Evolutionary conservation across 768 basidiomycete genomes (phyloP).

Genomic region (Cystobasidium ongulense): DNA sequence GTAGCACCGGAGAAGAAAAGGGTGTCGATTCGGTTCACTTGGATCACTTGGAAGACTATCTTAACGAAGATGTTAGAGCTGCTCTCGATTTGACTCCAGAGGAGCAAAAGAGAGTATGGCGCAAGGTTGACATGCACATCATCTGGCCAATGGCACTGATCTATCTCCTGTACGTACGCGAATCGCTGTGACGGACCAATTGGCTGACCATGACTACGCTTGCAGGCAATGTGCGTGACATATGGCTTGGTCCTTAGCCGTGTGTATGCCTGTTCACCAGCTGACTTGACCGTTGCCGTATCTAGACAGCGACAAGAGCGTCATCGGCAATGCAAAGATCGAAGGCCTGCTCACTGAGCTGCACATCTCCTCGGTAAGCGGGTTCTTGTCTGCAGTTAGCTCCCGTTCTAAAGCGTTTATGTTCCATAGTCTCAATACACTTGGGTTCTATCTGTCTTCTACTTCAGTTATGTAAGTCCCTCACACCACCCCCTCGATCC

Average conservation of each 20-base stretch:
- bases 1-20: not conserved
- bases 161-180: not conserved
- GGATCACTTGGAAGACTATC: not conserved
- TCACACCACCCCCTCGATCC: not conserved
- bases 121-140: not conserved
- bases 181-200: not conserved
- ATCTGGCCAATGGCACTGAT: conserved; percentile 15
- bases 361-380: not conserved
- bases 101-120: not conserved
- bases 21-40: not conserved
- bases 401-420: no score
- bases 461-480: not conserved
- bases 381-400: not conserved
- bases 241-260: not conserved
- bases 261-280: not conserved
- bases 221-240: not conserved
- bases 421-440: conserved; percentile 1
- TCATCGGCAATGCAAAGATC: conserved; percentile 8
- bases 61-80: not conserved
- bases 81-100: not conserved
- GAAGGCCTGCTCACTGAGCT: conserved; percentile 2
- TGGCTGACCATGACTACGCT: not conserved
- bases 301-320: conserved; percentile 13
- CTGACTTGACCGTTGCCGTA: not conserved
- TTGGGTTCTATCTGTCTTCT: not conserved